A percentile compares a stretch with the other conserved stretches of the same genome.
Evolutionary conservation across 1,284 basidiomycete species (phyloP).

Genomic region (Naganishia cerealis): DNA sequence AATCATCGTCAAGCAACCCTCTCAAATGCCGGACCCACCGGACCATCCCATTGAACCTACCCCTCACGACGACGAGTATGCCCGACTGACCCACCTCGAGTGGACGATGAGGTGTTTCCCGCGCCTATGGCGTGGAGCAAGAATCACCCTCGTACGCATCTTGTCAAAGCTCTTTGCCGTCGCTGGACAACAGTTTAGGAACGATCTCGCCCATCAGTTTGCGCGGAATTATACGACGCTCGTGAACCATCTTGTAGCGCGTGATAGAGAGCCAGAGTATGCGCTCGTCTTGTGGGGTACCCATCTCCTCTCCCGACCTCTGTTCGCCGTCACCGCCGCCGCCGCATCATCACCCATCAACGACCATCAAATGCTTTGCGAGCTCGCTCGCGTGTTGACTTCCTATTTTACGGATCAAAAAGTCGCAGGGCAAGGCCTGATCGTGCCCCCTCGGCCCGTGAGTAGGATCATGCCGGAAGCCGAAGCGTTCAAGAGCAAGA

Average conservation of each 20-base stretch:
- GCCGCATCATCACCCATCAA: slow-evolving; percentile 53
- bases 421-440: slow-evolving; percentile 66
- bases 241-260: slow-evolving; percentile 83
- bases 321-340: slow-evolving; percentile 70
- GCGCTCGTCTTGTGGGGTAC: slow-evolving; percentile 70
- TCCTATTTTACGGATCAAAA: slow-evolving; percentile 82
- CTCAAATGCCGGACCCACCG: slow-evolving; percentile 14
- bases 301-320: slow-evolving; percentile 85
- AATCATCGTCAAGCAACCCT: slow-evolving; percentile 58
- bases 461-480: slow-evolving; percentile 70
- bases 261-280: slow-evolving; percentile 84
- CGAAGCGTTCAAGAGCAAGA: slow-evolving; percentile 84
- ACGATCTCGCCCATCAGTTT: slow-evolving; percentile 69
- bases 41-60: slow-evolving; percentile 15
- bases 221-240: slow-evolving; percentile 80
- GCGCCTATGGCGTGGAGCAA: slow-evolving; percentile 43
- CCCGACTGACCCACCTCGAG: slow-evolving; percentile 39
- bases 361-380: slow-evolving; percentile 71
- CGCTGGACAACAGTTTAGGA: slow-evolving; percentile 32
- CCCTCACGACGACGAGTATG: neutral
- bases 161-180: slow-evolving; percentile 29
- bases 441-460: slow-evolving; percentile 56
- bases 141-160: slow-evolving; percentile 27
- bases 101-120: slow-evolving; percentile 50
- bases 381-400: slow-evolving; percentile 75